Evolutionary conservation across 2,329 filamentous ascomycete genomes (phyloP).

Genomic region (Orbilia ellipsospora): DNA sequence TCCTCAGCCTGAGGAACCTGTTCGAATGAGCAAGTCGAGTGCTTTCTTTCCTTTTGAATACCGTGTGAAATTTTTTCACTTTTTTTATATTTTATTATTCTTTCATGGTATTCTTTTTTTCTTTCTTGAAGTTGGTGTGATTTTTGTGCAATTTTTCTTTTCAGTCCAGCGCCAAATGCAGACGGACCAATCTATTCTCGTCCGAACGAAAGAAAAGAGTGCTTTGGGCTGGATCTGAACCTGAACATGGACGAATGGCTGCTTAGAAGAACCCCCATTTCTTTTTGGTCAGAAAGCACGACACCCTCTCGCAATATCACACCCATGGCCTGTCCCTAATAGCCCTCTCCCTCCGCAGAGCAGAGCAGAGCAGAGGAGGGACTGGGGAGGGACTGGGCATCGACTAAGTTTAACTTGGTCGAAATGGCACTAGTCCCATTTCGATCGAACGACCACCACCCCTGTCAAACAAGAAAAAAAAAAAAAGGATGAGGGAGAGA

Average conservation of each 20-base stretch:
- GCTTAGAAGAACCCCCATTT: constrained; percentile 14
- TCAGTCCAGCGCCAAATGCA: no score
- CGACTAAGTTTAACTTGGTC: constrained; percentile 51
- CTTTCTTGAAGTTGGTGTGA: no score
- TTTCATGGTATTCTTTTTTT: no score
- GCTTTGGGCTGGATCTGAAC: not conserved
- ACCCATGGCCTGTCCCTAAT: constrained; percentile 12
- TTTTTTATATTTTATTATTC: no score
- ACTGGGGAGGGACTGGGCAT: not conserved
- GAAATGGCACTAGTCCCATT: constrained; percentile 18
- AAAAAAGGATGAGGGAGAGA: constrained; percentile 29
- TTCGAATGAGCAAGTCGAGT: no score
- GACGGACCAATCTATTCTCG: no score
- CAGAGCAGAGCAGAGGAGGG: constrained; percentile 13
- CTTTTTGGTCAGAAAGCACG: constrained; percentile 30
- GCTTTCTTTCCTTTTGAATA: no score
- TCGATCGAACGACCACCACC: not conserved
- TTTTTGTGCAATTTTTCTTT: no score
- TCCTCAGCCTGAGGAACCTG: no score
- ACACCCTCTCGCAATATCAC: constrained; percentile 54
- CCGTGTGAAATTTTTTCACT: no score
- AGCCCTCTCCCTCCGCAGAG: constrained; percentile 39
- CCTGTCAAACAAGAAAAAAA: constrained; percentile 16
- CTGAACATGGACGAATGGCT: not conserved
- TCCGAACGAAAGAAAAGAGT: not conserved